Base-by-base conservation (phyloP, 2,329 filamentous ascomycete genomes). In the Shiraia sp. region DNA sequence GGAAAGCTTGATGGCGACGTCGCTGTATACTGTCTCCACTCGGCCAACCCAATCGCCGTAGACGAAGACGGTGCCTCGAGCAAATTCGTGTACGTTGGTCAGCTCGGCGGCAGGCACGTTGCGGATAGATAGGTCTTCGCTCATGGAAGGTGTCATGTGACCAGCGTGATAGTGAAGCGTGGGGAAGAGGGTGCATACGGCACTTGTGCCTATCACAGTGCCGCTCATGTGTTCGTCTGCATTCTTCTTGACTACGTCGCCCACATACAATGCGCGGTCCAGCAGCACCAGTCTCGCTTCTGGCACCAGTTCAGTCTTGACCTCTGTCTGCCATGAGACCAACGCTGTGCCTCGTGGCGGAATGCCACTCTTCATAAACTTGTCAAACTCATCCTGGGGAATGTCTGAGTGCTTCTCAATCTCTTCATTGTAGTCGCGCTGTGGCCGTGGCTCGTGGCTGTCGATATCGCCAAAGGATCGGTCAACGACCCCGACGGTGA, bases 41-140 rank as follows among this genome's bases (percentile, higher is more conserved):
- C 74, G 63, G 1, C 81, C 81, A 3, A 83, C 58, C 77, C 80
- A 83, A 49, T 79, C 73, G 13, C 75, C 68, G 56, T 77, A 79
- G 10, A 82, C 68, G 15, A 83, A 69, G 23, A 78, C 68, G 37
- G 79, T 76, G 4, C 77, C 78, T 45, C 76, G 74, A 5, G 68
- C 57, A 47, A 74, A 75, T 33, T 76, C 65, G 45, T 75, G 69
- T 10, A 72, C 69, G 40, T 70, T 68, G 40, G 65, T 61, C 6
- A 80, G 60, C 44, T 80, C 77, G 36, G 70, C 63, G 3, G 72
- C 63, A 3, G 74, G 69, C 2, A 79, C 64, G 36, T 70, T 55
- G 6, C 65, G 62, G 31, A 77, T 59, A 3, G 71, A 59, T 10
- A 62, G 38, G 17, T 68, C 59, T 41, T 66, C 63, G 40, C 48